Evolutionary conservation across 768 basidiomycete genomes (phyloP).

Genomic region (Lactarius psammicola): DNA sequence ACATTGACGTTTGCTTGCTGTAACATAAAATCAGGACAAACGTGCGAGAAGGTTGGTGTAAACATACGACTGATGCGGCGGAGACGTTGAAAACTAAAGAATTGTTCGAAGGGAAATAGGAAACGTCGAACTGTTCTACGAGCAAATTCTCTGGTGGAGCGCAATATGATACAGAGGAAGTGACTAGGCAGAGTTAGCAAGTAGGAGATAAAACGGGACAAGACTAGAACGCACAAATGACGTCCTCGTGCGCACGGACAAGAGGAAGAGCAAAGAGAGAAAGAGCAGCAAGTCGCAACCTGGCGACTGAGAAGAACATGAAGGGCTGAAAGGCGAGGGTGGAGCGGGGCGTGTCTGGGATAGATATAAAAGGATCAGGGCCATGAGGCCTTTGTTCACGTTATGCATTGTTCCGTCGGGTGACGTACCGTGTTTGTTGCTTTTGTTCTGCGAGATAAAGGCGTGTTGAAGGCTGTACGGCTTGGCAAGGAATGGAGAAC

Average conservation of each 20-base stretch:
- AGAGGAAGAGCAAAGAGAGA: conserved; percentile 41
- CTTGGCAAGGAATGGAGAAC: conserved; percentile 1
- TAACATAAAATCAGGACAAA: conserved; percentile 22
- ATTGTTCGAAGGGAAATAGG: conserved; percentile 65
- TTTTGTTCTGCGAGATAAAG: conserved; percentile 14
- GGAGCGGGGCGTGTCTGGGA: conserved; percentile 2
- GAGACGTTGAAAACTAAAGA: conserved; percentile 84
- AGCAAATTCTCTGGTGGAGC: conserved; percentile 76
- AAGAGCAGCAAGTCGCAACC: conserved; percentile 59
- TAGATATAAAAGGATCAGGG: conserved; percentile 25
- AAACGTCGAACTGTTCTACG: conserved; percentile 72
- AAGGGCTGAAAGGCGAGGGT: conserved; percentile 34
- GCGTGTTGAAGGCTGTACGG: conserved; percentile 5
- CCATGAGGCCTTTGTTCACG: conserved; percentile 24
- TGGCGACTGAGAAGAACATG: conserved; percentile 71
- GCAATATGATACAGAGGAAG: conserved; percentile 87
- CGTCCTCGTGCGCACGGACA: conserved; percentile 50
- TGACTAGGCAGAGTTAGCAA: conserved; percentile 48
- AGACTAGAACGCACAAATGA: conserved; percentile 53
- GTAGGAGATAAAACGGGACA: conserved; percentile 5
- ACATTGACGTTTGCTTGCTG: conserved; percentile 78
- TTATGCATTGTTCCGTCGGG: conserved; percentile 27
- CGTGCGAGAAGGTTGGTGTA: conserved; percentile 14
- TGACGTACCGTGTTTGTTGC: conserved; percentile 24
- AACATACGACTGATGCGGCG: conserved; percentile 79